These are phyloP conservation scores for Cryptococcus jaspeensis DNA, from an alignment of 1,284 basidiomycete species.

Conservation along the genomic window DNA sequence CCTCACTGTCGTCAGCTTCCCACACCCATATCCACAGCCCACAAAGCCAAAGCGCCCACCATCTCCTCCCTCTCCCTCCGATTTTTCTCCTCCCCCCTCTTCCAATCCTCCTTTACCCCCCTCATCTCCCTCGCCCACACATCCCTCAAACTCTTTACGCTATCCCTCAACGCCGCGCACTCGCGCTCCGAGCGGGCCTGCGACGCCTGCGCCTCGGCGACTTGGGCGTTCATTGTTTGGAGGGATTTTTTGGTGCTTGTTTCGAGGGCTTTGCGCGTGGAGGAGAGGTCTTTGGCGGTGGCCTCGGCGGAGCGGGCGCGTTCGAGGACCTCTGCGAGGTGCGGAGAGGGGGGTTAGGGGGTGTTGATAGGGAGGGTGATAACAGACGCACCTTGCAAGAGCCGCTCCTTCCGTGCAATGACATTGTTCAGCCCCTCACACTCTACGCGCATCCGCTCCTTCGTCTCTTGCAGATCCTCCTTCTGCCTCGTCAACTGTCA, in stretches of 20 bases:
- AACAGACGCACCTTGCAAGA: constrained; percentile 37
- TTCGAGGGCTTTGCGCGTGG: constrained; percentile 42
- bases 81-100: constrained; percentile 24
- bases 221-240: constrained; percentile 35
- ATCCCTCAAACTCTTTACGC: constrained; percentile 41
- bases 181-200: constrained; percentile 43
- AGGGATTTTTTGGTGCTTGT: constrained; percentile 37
- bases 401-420: constrained; percentile 44
- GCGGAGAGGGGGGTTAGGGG: neutral
- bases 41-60: constrained; percentile 20
- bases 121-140: constrained; percentile 46
- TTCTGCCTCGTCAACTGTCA: constrained; percentile 45
- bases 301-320: constrained; percentile 46
- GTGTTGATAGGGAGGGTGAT: neutral
- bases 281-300: constrained; percentile 25
- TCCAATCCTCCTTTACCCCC: constrained; percentile 34
- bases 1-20: neutral
- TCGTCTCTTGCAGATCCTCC: constrained; percentile 49
- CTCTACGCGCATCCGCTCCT: constrained; percentile 46
- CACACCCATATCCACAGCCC: neutral
- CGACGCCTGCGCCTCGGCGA: constrained; percentile 32
- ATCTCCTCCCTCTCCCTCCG: constrained; percentile 37
- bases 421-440: constrained; percentile 46
- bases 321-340: constrained; percentile 40
- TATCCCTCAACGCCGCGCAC: constrained; percentile 34